These are phyloP conservation scores for Orychophragmus violaceus DNA, from an alignment of 345 rosid species.

Conservation along the genomic window DNA sequence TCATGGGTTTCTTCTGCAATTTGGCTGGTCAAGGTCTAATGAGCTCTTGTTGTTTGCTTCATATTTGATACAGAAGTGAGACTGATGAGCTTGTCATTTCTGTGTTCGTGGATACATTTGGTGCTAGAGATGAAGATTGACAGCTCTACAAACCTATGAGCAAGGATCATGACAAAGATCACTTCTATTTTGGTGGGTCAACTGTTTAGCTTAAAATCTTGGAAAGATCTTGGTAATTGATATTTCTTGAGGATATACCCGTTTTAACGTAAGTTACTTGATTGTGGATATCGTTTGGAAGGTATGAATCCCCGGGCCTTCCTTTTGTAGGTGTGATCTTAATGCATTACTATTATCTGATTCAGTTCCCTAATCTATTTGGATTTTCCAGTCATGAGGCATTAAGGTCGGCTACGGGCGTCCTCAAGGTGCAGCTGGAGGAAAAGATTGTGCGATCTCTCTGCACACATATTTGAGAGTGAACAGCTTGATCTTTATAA, in stretches of 20 bases:
- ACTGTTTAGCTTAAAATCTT: background rate
- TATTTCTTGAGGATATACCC: background rate
- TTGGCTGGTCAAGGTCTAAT: too few species aligned
- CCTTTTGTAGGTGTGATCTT: background rate
- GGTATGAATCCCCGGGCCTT: too few species aligned
- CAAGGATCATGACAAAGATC: too few species aligned
- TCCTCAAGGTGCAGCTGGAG: slow-evolving; percentile 56
- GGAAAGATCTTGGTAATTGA: background rate
- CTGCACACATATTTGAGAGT: slow-evolving; percentile 29
- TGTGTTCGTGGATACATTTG: too few species aligned
- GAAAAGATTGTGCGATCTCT: slow-evolving; percentile 64
- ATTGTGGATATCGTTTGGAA: too few species aligned
- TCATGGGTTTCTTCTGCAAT: too few species aligned
- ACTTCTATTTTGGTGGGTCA: background rate
- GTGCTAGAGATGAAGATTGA: too few species aligned
- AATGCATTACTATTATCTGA: background rate
- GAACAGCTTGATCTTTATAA: too few species aligned
- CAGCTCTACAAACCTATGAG: too few species aligned
- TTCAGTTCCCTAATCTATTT: background rate
- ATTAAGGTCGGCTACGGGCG: slow-evolving; percentile 86
- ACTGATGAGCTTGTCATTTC: too few species aligned
- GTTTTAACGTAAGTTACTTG: background rate
- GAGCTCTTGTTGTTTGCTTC: too few species aligned
- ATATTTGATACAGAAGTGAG: too few species aligned
- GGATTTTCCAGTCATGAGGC: slow-evolving; percentile 63